Conservation (phyloP, 1,284 basidiomycete genomes). For the Apiotrichum veenhuisii region DNA sequence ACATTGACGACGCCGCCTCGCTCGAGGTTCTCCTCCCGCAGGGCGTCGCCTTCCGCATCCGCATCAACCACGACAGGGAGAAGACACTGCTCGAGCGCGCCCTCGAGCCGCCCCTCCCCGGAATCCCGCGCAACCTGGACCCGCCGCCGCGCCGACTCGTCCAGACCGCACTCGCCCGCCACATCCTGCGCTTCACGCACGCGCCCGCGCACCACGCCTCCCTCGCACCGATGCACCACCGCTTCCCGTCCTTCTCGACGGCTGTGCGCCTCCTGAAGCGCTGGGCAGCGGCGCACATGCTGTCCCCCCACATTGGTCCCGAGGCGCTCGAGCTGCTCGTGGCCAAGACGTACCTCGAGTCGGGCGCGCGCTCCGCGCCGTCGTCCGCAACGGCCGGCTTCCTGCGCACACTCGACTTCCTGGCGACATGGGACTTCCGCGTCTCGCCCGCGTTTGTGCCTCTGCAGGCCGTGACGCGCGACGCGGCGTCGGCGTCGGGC, state of each 20-base stretch:
- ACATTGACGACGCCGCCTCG: constrained; percentile 65
- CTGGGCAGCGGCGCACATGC: constrained; percentile 89
- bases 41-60: constrained; percentile 81
- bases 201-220: constrained; percentile 80
- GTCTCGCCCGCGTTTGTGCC: constrained; percentile 55
- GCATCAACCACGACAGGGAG: constrained; percentile 87
- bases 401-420: constrained; percentile 65
- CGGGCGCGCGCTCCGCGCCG: constrained; percentile 47
- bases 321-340: constrained; percentile 74
- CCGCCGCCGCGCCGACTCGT: constrained; percentile 50
- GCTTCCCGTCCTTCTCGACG: constrained; percentile 71
- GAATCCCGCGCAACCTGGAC: constrained; percentile 32
- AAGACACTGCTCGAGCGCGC: constrained; percentile 71
- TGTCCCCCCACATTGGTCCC: constrained; percentile 70
- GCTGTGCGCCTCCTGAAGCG: constrained; percentile 86
- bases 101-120: constrained; percentile 47
- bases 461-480: constrained; percentile 25
- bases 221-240: constrained; percentile 73
- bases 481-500: constrained; percentile 28
- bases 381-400: constrained; percentile 64
- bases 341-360: constrained; percentile 57
- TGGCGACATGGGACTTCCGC: constrained; percentile 79
- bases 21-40: constrained; percentile 75
- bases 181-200: constrained; percentile 69
- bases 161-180: constrained; percentile 62